Percentiles rank a stretch among this genome's conserved stretches.
These are phyloP conservation scores for Atalantia buxifolia DNA, from an alignment of 345 rosid species.

Conservation along the genomic window DNA sequence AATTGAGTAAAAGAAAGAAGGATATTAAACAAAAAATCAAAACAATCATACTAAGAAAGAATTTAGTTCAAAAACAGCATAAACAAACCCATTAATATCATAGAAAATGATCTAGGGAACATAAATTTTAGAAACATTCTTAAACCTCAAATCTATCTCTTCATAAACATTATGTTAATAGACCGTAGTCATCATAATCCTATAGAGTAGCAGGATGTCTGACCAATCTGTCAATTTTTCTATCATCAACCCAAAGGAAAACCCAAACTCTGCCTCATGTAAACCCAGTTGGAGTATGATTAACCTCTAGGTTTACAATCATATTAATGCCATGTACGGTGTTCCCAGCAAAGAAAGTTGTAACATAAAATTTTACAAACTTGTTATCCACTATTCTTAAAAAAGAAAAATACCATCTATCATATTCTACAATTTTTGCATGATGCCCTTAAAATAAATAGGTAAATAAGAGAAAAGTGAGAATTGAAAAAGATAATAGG, in stretches of 20 bases:
- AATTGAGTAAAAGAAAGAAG: constrained; percentile 4
- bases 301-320: not conserved
- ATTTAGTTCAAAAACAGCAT: not conserved
- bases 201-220: no score
- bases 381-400: not conserved
- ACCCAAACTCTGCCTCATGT: no score
- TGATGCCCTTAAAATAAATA: not conserved
- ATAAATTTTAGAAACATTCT: no score
- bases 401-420: not conserved
- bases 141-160: not conserved
- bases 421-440: not conserved
- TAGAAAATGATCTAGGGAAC: no score
- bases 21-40: not conserved
- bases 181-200: not conserved
- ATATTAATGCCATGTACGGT: not conserved
- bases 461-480: not conserved
- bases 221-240: no score
- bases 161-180: not conserved
- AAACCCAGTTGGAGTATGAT: no score
- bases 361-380: not conserved
- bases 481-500: not conserved
- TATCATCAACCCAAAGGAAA: not conserved
- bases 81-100: not conserved
- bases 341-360: not conserved
- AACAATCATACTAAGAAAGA: not conserved